Evolutionary conservation across 1,284 basidiomycete species (phyloP).

Genomic region (Sphagnurus paluster): DNA sequence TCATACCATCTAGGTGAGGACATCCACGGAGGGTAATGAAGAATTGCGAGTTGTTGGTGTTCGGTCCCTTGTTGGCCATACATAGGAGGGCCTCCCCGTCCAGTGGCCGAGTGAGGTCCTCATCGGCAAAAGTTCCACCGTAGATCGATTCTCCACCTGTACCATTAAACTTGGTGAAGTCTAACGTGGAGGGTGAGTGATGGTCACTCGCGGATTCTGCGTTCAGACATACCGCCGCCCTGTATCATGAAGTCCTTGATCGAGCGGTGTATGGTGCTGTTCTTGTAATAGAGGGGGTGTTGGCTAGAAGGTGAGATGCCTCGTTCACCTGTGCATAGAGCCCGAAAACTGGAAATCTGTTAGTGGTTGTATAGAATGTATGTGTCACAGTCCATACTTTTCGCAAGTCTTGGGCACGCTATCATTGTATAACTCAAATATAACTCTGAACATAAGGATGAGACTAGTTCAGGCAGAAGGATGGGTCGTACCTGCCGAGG

Average conservation of each 20-base stretch:
- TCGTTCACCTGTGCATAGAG: conserved; percentile 86
- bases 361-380: conserved; percentile 1
- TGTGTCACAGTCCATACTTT: conserved; percentile 54
- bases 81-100: conserved; percentile 74
- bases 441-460: conserved; percentile 46
- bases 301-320: conserved; percentile 65
- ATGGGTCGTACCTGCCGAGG: conserved; percentile 55
- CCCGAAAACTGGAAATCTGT: conserved; percentile 66
- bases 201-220: neutral
- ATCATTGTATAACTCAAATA: conserved; percentile 82
- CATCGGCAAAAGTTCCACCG: conserved; percentile 72
- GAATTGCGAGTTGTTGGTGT: conserved; percentile 83
- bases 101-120: conserved; percentile 67
- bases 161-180: conserved; percentile 78
- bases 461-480: conserved; percentile 1
- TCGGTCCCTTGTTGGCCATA: conserved; percentile 83
- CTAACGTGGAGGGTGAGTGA: conserved; percentile 31
- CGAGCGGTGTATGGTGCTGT: conserved; percentile 75
- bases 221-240: conserved; percentile 58
- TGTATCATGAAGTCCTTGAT: conserved; percentile 90
- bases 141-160: conserved; percentile 86
- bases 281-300: conserved; percentile 80
- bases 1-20: conserved; percentile 65
- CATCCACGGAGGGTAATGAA: conserved; percentile 78
- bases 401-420: conserved; percentile 81